phyloP scores from a whole-genome alignment of 257 asterid species.

The Solanum microdontum region DNA sequence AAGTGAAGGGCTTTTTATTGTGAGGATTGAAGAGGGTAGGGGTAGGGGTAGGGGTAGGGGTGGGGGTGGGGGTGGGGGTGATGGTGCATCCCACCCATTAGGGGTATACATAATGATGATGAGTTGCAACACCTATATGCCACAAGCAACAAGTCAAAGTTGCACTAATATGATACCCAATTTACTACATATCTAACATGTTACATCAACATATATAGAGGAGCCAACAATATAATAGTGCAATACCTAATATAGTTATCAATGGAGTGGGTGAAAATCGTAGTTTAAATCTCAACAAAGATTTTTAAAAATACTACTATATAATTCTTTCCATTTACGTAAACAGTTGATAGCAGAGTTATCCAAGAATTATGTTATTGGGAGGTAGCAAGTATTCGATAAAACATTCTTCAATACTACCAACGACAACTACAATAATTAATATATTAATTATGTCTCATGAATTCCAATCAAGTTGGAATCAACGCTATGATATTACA shows the following conservation, averaged over 20 bases:
- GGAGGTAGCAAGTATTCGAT: not conserved
- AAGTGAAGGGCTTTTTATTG: slow-evolving; percentile 23
- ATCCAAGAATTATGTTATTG: not conserved
- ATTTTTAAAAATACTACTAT: not conserved
- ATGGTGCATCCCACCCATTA: slow-evolving; percentile 34
- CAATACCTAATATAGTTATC: not conserved
- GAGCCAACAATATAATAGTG: not conserved
- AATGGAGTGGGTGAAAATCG: not conserved
- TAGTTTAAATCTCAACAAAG: not conserved
- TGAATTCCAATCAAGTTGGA: not conserved
- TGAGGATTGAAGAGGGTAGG: slow-evolving; percentile 4
- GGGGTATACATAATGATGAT: slow-evolving; percentile 40
- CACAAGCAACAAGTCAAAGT: slow-evolving; percentile 54
- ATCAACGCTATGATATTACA: not conserved
- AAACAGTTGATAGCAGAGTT: not conserved
- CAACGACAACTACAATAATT: not conserved
- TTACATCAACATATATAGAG: slow-evolving; percentile 13
- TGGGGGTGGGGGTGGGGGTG: slow-evolving; percentile 11
- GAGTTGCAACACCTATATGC: slow-evolving; percentile 40
- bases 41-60: not conserved
- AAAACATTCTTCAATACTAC: not conserved
- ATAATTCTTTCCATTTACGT: not conserved
- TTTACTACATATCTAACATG: slow-evolving; percentile 1
- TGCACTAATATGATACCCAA: slow-evolving; percentile 13
- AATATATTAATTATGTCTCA: not conserved